A percentile compares a stretch with the other conserved stretches of the same genome.
These are phyloP conservation scores for Trypanosoma cruzi DNA, from an alignment of 208 protist genomes.

Conservation along the genomic window DNA sequence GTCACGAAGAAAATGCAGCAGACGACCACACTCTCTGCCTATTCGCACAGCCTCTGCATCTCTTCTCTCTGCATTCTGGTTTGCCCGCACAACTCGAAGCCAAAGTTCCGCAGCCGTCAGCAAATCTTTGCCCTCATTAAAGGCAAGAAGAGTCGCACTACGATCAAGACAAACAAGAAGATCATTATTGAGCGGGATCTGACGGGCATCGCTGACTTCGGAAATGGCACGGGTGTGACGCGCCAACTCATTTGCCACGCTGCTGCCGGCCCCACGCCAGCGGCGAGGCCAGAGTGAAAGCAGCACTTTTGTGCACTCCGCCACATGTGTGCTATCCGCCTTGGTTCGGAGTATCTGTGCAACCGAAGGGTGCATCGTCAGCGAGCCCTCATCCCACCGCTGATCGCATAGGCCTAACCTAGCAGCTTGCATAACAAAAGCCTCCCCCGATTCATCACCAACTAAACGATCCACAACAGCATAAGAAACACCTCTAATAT, in stretches of 20 bases:
- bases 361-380: conserved; percentile 62
- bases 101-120: conserved; percentile 70
- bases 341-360: conserved; percentile 39
- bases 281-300: conserved; percentile 71
- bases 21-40: conserved; percentile 65
- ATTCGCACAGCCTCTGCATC: conserved; percentile 55
- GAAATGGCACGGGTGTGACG: conserved; percentile 69
- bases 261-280: conserved; percentile 65
- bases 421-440: conserved; percentile 43
- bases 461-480: conserved; percentile 49
- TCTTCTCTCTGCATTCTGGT: background rate
- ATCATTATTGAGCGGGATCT: conserved; percentile 32
- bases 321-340: conserved; percentile 14
- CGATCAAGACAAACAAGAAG: conserved; percentile 61
- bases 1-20: conserved; percentile 79
- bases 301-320: conserved; percentile 36
- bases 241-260: conserved; percentile 59
- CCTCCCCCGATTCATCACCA: conserved; percentile 35
- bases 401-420: conserved; percentile 60
- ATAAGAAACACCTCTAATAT: conserved; percentile 60
- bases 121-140: conserved; percentile 62
- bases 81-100: conserved; percentile 31
- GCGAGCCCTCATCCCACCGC: conserved; percentile 68
- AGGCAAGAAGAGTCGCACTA: conserved; percentile 68
- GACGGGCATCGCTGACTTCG: conserved; percentile 21